Base-by-base conservation (phyloP, 768 basidiomycete species). In the Coprinellus micaceus region DNA sequence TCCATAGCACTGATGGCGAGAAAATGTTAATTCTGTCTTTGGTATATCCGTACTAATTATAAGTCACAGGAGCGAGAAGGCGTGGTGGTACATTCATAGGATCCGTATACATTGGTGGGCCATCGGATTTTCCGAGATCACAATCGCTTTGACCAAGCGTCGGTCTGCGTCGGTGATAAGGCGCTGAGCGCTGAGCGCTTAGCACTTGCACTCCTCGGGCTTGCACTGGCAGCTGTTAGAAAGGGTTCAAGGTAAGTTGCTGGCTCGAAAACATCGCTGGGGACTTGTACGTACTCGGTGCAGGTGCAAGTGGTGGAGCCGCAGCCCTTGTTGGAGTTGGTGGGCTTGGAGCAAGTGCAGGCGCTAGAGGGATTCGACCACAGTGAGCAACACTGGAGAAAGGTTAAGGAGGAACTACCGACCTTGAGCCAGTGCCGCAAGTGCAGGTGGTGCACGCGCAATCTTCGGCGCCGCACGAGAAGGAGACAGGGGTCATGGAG, bases 201-300 rank as follows among this genome's bases (percentile, higher is more conserved):
- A 53, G 52, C 52, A 53, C n/a, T 2, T 53, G 40, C 52, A 53
- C 24, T 22, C 19, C 1, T 15, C 24, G 24, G 52, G 19, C 19
- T 41, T 44, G 52, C 52, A 53, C 19, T 36, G 24, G 52, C 52
- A 53, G 52, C 52, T 53, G 13, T 25, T 10, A 52, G 4, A 40
- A 22, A 3, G 17, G 15, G n/a, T n/a, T n/a, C n/a, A n/a, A n/a
- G n/a, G n/a, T n/a, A n/a, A n/a, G n/a, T n/a, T n/a, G n/a, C n/a
- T n/a, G n/a, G n/a, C n/a, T n/a, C n/a, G n/a, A n/a, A n/a, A n/a
- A n/a, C n/a, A n/a, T n/a, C n/a, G n/a, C n/a, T n/a, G n/a, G n/a
- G n/a, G n/a, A n/a, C n/a, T n/a, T 13, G 17, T 30, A 52, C 36
- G 2, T 40, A 52, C 51, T 25, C 40, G 36, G 51, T 52, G 51